A percentile compares a stretch with the other conserved stretches of the same genome.
These are phyloP conservation scores for Amphicarpaea edgeworthii DNA, from an alignment of 306 rosid genomes.

Conservation along the genomic window DNA sequence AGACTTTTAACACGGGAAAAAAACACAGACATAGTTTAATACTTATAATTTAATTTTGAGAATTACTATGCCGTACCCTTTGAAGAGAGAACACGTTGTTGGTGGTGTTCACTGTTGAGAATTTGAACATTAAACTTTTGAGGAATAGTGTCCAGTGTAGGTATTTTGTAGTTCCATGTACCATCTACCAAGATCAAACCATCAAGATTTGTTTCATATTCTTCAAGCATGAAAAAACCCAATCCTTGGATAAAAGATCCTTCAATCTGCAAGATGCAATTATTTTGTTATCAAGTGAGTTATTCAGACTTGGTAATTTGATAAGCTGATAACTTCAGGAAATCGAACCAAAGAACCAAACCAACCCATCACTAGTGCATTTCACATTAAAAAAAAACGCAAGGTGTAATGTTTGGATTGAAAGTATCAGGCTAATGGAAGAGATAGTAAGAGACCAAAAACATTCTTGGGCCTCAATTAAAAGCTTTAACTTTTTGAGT, in stretches of 20 bases:
- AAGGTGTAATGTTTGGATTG: neutral
- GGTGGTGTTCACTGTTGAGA: slow-evolving; percentile 71
- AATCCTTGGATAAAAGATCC: slow-evolving; percentile 91
- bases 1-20: too few relatives aligned
- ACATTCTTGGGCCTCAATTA: neutral
- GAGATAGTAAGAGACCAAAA: neutral
- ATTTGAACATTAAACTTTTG: slow-evolving; percentile 76
- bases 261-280: slow-evolving; percentile 72
- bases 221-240: slow-evolving; percentile 91
- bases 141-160: slow-evolving; percentile 88
- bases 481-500: neutral
- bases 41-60: too few relatives aligned
- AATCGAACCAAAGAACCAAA: slow-evolving; percentile 14
- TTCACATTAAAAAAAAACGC: neutral
- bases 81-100: slow-evolving; percentile 77
- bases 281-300: neutral
- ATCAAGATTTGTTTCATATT: slow-evolving; percentile 65
- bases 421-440: neutral
- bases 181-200: slow-evolving; percentile 72
- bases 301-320: slow-evolving; percentile 9
- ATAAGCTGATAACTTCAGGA: neutral
- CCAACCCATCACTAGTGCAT: neutral
- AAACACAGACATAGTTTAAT: too few relatives aligned
- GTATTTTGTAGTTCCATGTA: slow-evolving; percentile 91
- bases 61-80: slow-evolving; percentile 58